phyloP scores from a whole-genome alignment of 345 rosid species.

The Eucalyptus victrix region DNA sequence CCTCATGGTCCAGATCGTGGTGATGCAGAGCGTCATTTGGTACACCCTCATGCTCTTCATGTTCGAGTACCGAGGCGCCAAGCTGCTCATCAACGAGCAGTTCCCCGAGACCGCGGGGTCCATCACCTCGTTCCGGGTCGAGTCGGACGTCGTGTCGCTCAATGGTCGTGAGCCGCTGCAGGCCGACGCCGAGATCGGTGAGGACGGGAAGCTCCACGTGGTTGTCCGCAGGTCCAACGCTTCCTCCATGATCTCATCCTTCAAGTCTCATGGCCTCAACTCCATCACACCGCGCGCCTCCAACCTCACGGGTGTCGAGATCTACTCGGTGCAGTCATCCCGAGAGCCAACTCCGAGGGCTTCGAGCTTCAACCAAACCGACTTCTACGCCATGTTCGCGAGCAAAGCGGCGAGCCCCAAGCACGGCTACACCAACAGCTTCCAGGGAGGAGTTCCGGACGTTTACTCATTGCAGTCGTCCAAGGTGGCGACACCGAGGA shows the following conservation, averaged over 20 bases:
- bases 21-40: slow-evolving; percentile 76
- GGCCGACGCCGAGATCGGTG: slow-evolving; percentile 78
- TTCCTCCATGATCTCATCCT: slow-evolving; percentile 56
- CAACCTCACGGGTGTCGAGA: slow-evolving; percentile 69
- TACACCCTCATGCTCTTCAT: slow-evolving; percentile 72
- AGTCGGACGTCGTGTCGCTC: slow-evolving; percentile 70
- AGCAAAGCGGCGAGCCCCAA: slow-evolving; percentile 77
- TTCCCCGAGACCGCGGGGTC: slow-evolving; percentile 81
- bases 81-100: slow-evolving; percentile 60
- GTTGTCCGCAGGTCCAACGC: slow-evolving; percentile 42
- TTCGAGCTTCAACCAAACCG: slow-evolving; percentile 77
- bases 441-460: slow-evolving; percentile 22
- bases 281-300: slow-evolving; percentile 58
- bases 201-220: slow-evolving; percentile 80
- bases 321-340: slow-evolving; percentile 69
- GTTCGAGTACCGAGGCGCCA: slow-evolving; percentile 79
- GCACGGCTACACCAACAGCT: slow-evolving; percentile 45
- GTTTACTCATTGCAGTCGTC: slow-evolving; percentile 71
- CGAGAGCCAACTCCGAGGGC: slow-evolving; percentile 84
- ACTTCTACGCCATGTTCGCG: slow-evolving; percentile 79
- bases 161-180: slow-evolving; percentile 63
- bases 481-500: slow-evolving; percentile 60
- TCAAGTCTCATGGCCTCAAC: slow-evolving; percentile 47
- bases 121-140: slow-evolving; percentile 66
- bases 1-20: slow-evolving; percentile 81